phyloP scores from a whole-genome alignment of 148 eudicot genomes.

The Arctostaphylos glauca region DNA sequence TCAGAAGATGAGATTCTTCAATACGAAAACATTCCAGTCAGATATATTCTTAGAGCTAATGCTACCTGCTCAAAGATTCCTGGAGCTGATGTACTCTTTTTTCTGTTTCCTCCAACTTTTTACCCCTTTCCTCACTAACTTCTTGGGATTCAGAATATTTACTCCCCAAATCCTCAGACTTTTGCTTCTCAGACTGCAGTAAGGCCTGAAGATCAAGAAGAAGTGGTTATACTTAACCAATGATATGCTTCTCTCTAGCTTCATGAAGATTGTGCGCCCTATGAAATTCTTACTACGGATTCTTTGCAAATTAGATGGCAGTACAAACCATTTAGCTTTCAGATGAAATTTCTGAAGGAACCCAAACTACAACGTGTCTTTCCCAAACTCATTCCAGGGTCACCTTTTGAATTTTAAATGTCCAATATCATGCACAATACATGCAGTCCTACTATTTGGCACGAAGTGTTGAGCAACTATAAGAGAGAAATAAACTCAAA shows the following conservation, averaged over 20 bases:
- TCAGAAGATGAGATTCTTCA: background rate
- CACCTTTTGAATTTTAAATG: background rate
- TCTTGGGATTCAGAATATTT: constrained; percentile 57
- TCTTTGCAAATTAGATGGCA: background rate
- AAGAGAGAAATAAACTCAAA: background rate
- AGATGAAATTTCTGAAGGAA: background rate
- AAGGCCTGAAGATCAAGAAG: constrained; percentile 43
- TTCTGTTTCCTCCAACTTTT: constrained; percentile 79
- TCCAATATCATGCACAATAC: background rate
- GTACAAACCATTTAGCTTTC: background rate
- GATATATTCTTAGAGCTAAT: background rate
- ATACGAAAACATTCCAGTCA: background rate
- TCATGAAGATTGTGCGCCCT: background rate
- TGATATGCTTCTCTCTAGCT: constrained; percentile 6
- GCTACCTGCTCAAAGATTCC: constrained; percentile 72
- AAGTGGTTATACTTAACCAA: background rate
- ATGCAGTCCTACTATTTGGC: background rate
- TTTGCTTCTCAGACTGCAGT: constrained; percentile 64
- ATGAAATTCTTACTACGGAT: background rate
- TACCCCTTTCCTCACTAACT: constrained; percentile 54
- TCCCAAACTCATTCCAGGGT: background rate
- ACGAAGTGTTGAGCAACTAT: background rate
- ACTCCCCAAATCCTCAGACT: constrained; percentile 55
- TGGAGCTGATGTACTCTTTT: constrained; percentile 60
- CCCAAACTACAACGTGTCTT: background rate